Evolutionary conservation across 257 asterid species (phyloP), one percentile per base, ranked within the genome.

Genomic region (Verbena officinalis): DNA sequence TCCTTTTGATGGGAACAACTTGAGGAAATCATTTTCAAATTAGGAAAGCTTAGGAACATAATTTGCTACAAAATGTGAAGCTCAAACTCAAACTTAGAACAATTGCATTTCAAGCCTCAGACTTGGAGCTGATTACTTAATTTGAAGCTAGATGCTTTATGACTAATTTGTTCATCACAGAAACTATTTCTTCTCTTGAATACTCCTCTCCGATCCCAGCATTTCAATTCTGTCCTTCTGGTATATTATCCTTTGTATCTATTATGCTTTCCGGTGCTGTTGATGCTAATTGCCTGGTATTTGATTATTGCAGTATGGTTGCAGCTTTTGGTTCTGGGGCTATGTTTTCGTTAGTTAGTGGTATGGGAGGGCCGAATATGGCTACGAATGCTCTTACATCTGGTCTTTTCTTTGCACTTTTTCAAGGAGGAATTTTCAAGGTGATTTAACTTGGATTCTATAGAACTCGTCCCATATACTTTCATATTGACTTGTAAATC

Each of bases 261-360:
- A 2, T 20, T 55, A 54, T 45, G 12, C 23, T 33, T 23, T 62
- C 44, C 22, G 2, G 3, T 33, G 19, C 6, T 16, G 40, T 30
- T 36, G 52, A 61, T 57, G 59, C 52, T 63, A 16, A 65, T 50
- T 65, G 27, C 44, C 54, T 68, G 64, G 51, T 59, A n/a, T 55
- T 74, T 63, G 23, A 40, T 60, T 19, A 34, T 71, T 86, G 77
- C 88, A 91, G 98, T 69, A 86, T 91, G 98, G 91, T 73, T 45
- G 95, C 96, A 58, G 96, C 98, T 72, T 91, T 89, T 75, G 96
- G 98, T 51, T 91, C 96, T 27, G 98, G 98, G 36, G 95, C 86
- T 33, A 55, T 89, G 89, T 91, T 89, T 68, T 80, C 98, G 0
- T 65, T 91, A 69, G 92, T 89, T n/a, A 86, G 96, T 59, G 96